These are phyloP conservation scores for Tetrahymena elliotti DNA, from an alignment of 73 alveolate species.

Conservation along the genomic window DNA sequence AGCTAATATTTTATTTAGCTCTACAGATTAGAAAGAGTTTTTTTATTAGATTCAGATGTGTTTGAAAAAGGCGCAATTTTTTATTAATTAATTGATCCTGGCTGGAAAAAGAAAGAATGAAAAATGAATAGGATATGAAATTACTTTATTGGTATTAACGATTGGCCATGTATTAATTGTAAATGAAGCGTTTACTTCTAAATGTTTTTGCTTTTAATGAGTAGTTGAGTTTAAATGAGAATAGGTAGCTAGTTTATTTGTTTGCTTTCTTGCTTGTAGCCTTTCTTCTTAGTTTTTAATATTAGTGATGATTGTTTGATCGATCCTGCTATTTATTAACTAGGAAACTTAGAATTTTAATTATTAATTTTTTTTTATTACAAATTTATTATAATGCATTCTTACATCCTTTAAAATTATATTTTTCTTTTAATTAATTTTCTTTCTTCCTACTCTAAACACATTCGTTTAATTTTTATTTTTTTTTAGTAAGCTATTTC, in stretches of 20 bases:
- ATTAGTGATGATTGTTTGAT: no score
- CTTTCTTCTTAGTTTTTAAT: background rate
- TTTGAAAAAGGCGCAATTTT: background rate
- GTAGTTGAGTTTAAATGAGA: background rate
- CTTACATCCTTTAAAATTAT: background rate
- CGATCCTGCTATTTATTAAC: background rate
- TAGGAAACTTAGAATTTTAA: background rate
- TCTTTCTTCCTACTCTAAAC: background rate
- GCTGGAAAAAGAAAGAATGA: background rate
- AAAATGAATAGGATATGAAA: background rate
- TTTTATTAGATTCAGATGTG: background rate
- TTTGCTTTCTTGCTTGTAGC: background rate
- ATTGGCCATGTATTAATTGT: background rate
- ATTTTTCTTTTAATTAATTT: background rate
- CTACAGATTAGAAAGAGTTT: background rate
- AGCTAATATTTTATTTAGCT: no score
- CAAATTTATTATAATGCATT: background rate
- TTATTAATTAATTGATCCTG: no score
- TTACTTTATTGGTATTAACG: background rate
- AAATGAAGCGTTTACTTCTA: background rate
- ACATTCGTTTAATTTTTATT: background rate
- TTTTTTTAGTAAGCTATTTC: background rate
- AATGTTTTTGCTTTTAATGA: background rate
- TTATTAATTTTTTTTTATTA: background rate
- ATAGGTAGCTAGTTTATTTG: background rate